These are phyloP conservation scores for Hypocrella siamensis DNA, from an alignment of 2,329 filamentous ascomycete genomes.

Conservation along the genomic window DNA sequence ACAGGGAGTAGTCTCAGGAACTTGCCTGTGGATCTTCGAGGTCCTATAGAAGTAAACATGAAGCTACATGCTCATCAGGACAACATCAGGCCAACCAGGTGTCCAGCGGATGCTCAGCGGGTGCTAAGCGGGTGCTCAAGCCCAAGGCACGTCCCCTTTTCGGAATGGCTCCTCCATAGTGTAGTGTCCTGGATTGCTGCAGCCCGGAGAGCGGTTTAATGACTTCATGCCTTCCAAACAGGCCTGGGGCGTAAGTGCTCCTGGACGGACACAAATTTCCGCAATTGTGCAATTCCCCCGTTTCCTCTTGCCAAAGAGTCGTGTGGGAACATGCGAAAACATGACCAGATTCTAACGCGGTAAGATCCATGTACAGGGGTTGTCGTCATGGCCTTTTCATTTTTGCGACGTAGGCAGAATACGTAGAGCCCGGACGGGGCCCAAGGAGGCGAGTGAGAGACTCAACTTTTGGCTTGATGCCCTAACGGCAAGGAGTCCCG, in stretches of 20 bases:
- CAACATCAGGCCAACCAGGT: neutral
- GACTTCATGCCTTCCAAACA: constrained; percentile 5
- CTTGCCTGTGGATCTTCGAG: constrained; percentile 4
- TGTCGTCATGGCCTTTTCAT: neutral
- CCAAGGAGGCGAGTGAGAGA: neutral
- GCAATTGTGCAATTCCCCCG: constrained; percentile 1
- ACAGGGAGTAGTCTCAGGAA: constrained; percentile 1
- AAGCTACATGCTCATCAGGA: neutral
- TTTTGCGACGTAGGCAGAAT: neutral
- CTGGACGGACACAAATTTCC: constrained; percentile 1
- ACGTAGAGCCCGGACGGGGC: neutral
- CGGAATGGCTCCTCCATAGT: constrained; percentile 2
- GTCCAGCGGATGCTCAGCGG: too few relatives aligned
- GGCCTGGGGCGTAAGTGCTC: too few relatives aligned
- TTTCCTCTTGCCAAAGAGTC: neutral
- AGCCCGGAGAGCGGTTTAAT: constrained; percentile 5
- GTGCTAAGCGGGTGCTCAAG: neutral
- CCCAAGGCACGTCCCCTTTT: too few relatives aligned
- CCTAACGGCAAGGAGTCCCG: neutral
- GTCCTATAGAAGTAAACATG: neutral
- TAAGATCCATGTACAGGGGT: constrained; percentile 5
- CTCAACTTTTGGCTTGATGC: neutral
- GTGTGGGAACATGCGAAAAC: constrained; percentile 1
- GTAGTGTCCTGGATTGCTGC: constrained; percentile 1
- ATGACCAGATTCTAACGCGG: constrained; percentile 4